Percentiles rank a stretch among this genome's conserved stretches.
phyloP scores from a whole-genome alignment of 2,329 filamentous ascomycete genomes.

The Achaetomium macrosporum region DNA sequence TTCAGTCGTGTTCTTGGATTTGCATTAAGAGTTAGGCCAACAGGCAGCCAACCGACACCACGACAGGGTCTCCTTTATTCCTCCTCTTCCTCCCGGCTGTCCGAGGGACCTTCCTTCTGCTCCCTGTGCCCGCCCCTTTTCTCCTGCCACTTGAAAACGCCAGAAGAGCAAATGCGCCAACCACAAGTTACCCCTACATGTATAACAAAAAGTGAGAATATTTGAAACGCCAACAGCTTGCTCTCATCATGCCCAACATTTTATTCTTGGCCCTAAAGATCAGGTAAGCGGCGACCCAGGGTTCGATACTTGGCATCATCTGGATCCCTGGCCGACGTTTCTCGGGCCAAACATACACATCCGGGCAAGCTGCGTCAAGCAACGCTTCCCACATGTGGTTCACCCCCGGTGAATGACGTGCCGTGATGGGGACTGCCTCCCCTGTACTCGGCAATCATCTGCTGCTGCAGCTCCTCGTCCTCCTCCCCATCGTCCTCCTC shows the following conservation, averaged over 20 bases:
- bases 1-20: no score
- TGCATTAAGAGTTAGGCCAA: no score
- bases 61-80: no score
- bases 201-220: neutral
- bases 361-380: neutral
- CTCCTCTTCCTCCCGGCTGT: neutral
- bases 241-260: neutral
- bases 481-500: conserved; percentile 55
- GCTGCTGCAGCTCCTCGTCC: conserved; percentile 34
- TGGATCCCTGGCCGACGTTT: no score
- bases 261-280: neutral
- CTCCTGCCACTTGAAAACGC: conserved; percentile 14
- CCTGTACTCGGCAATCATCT: conserved; percentile 3
- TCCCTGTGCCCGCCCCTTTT: neutral
- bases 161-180: conserved; percentile 21
- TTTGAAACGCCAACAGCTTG: neutral
- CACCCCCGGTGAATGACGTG: neutral
- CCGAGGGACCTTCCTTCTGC: neutral
- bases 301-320: no score
- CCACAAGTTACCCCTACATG: neutral
- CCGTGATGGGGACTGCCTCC: neutral
- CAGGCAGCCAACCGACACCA: no score
- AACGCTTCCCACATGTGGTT: conserved; percentile 9
- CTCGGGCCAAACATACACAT: no score
- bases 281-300: no score